Base-by-base conservation (phyloP, 2,329 filamentous ascomycete species). In the Thielaviopsis populi region DNA sequence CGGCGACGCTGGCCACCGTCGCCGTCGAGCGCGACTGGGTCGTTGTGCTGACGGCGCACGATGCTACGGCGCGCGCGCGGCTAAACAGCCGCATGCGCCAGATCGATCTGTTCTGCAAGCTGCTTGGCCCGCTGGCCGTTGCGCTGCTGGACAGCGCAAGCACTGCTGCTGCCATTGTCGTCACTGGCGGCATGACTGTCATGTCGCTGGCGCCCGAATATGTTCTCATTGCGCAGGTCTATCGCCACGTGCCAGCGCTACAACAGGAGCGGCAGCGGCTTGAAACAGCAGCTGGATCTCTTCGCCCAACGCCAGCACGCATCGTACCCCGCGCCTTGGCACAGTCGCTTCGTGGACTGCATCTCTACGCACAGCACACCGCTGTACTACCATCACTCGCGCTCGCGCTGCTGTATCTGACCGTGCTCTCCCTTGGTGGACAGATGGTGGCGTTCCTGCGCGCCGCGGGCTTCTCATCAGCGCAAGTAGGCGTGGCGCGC, bases 21-120 rank as follows among this genome's bases (percentile, higher is more conserved):
- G 77, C 87, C 0, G 79, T 91, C 0, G 87, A 90, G 71, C 76
- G 83, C 69, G 87, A 91, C 68, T 89, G 87, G 86, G 78, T 83
- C 3, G 77, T 83, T 0, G 74, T 82, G 7, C 65, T 71, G 0
- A 67, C 69, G 1, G 64, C 60, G 2, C 58, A 56, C 1, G 53
- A 69, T 43, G 50, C 53, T 0, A 41, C 46, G 1, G 53, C 58
- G 0, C 67, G 66, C 19, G 69, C 64, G 73, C 75, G 72, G 6
- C 70, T 84, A 30, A 85, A 84, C 69, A 77, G 81, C 1, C 74
- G 75, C n/a, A 83, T 85, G 78, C 77, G 82, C n/a, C 77, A 83
- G 3, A 84, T 85, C 54, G 82, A 85, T 65, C 73, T 85, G 4
- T 70, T 80, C 17, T 84, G 82, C 72, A 85, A 85, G 68, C 74